A percentile compares a stretch with the other conserved stretches of the same genome.
These are phyloP conservation scores for Saturnispora zaruensis DNA, from an alignment of 805 yeast genomes.

Conservation along the genomic window DNA sequence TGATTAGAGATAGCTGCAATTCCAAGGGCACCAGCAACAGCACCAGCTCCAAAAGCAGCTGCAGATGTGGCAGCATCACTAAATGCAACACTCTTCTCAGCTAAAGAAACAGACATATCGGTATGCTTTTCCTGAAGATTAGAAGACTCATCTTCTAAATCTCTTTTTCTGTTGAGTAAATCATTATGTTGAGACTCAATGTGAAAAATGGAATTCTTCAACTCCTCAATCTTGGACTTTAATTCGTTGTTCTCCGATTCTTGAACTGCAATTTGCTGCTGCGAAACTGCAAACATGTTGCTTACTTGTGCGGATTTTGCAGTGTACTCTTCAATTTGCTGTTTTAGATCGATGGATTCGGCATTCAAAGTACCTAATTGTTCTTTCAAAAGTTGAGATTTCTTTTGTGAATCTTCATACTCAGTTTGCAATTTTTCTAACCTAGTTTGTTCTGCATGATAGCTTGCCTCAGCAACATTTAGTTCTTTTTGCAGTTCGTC, in stretches of 20 bases:
- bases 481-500: constrained; percentile 64
- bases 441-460: constrained; percentile 59
- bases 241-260: constrained; percentile 39
- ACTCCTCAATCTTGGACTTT: constrained; percentile 18
- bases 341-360: constrained; percentile 51
- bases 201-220: constrained; percentile 22
- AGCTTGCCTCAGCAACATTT: constrained; percentile 69
- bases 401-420: constrained; percentile 60
- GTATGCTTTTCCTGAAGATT: constrained; percentile 32
- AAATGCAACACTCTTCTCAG: constrained; percentile 25
- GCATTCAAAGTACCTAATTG: constrained; percentile 58
- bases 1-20: neutral
- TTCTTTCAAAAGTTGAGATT: constrained; percentile 59
- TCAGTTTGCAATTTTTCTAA: constrained; percentile 51
- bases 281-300: constrained; percentile 55
- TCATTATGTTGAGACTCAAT: constrained; percentile 22
- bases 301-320: constrained; percentile 52
- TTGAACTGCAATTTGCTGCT: constrained; percentile 58
- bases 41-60: constrained; percentile 22
- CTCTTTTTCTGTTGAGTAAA: constrained; percentile 16
- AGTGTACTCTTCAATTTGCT: constrained; percentile 44
- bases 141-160: constrained; percentile 32
- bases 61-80: constrained; percentile 25
- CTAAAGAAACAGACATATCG: constrained; percentile 25
- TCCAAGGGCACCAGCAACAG: constrained; percentile 8